Percentiles rank a stretch among this genome's conserved stretches.
Conservation (phyloP, 1,284 basidiomycete species). For the Sporisorium exsertum region DNA sequence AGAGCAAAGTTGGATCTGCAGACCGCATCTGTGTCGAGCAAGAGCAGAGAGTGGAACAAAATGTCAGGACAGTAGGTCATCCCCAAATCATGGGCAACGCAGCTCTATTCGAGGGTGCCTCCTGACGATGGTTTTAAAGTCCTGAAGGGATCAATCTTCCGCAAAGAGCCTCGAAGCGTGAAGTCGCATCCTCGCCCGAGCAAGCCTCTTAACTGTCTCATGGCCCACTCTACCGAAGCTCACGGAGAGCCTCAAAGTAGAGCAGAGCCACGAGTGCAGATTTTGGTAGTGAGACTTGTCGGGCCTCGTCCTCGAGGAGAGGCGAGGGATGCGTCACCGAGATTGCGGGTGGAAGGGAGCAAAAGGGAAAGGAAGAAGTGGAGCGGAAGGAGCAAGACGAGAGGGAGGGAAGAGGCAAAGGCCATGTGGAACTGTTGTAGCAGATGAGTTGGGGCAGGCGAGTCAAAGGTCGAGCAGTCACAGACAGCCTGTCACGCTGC, state of each 20-base stretch:
- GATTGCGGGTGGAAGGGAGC: constrained; percentile 27
- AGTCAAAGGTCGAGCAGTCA: not conserved
- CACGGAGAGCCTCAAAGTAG: constrained; percentile 56
- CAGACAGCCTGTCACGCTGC: constrained; percentile 1
- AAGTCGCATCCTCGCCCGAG: constrained; percentile 26
- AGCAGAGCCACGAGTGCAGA: constrained; percentile 23
- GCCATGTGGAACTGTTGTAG: not conserved
- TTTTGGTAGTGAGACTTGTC: constrained; percentile 36
- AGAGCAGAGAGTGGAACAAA: not conserved
- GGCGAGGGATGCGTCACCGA: constrained; percentile 35
- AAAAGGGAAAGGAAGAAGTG: not conserved
- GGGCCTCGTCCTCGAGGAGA: constrained; percentile 21
- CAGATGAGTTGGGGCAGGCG: not conserved
- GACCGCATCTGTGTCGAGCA: not conserved
- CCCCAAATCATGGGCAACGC: constrained; percentile 56
- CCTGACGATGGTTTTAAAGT: constrained; percentile 60
- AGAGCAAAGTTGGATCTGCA: not conserved
- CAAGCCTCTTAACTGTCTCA: constrained; percentile 42
- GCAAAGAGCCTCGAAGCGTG: constrained; percentile 36
- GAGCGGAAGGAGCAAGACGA: not conserved
- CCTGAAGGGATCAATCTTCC: constrained; percentile 42
- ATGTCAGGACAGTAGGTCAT: constrained; percentile 57
- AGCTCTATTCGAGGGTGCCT: constrained; percentile 46
- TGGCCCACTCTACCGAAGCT: constrained; percentile 36
- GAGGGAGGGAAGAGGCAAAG: not conserved